These are phyloP conservation scores for Ophiostoma quercus DNA, from an alignment of 2,329 filamentous ascomycete species.

Conservation along the genomic window DNA sequence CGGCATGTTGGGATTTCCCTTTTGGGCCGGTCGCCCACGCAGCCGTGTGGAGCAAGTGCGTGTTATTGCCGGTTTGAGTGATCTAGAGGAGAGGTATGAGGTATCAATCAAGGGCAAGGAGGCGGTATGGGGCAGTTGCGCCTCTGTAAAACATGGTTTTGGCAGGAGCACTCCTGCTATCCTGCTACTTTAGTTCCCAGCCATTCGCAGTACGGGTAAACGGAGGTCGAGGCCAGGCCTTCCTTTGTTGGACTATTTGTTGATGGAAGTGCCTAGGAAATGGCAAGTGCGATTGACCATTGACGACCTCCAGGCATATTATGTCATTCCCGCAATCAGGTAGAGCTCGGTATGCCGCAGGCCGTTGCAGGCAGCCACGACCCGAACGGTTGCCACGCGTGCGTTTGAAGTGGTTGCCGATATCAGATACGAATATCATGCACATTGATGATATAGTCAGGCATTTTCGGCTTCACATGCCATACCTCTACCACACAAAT, in stretches of 20 bases:
- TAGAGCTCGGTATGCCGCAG: neutral
- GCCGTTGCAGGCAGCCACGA: neutral
- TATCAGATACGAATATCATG: neutral
- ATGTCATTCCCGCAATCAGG: neutral
- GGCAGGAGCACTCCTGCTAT: neutral
- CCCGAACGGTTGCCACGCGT: neutral
- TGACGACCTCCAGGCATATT: no score
- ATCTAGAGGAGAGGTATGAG: slow-evolving; percentile 13
- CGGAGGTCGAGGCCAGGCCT: slow-evolving; percentile 12
- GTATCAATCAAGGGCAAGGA: neutral
- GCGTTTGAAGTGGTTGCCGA: neutral
- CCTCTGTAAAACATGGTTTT: neutral
- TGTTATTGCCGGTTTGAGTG: neutral
- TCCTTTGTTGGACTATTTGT: slow-evolving; percentile 18
- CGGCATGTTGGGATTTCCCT: slow-evolving; percentile 23
- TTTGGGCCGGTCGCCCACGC: slow-evolving; percentile 16
- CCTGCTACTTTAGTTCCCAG: no score
- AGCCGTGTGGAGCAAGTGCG: slow-evolving; percentile 17
- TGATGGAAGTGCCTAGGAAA: neutral
- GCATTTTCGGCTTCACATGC: neutral
- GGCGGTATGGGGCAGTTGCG: neutral
- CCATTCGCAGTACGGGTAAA: slow-evolving; percentile 1
- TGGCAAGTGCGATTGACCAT: no score
- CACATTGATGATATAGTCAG: neutral
- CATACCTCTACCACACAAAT: no score